Conservation (phyloP, 495 filamentous ascomycete genomes). For the Penicillium manginii region DNA sequence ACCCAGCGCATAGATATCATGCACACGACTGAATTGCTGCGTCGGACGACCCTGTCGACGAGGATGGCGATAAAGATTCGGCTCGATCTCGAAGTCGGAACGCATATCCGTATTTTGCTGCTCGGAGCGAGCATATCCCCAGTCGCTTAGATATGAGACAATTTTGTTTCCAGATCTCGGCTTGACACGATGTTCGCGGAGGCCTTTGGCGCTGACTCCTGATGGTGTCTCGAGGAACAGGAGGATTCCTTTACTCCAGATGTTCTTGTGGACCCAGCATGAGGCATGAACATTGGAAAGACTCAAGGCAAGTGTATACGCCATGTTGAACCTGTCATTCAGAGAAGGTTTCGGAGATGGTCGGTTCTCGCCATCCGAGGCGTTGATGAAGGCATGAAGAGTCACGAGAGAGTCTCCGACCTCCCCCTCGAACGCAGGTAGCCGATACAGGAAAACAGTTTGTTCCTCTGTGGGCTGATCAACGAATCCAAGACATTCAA, state of each 20-base stretch:
- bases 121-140: conserved; percentile 27
- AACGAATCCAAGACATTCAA: conserved; percentile 24
- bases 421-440: conserved; percentile 14
- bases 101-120: conserved; percentile 22
- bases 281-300: conserved; percentile 29
- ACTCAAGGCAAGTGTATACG: conserved; percentile 25
- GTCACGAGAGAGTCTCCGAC: conserved; percentile 12
- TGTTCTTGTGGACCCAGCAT: conserved; percentile 35
- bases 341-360: conserved; percentile 19
- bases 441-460: conserved; percentile 20
- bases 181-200: conserved; percentile 12
- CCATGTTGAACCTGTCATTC: conserved; percentile 30
- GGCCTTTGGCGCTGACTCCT: conserved; percentile 6
- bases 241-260: conserved; percentile 31
- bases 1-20: conserved; percentile 46
- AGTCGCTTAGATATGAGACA: conserved; percentile 26
- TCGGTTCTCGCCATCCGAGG: conserved; percentile 13
- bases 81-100: conserved; percentile 22
- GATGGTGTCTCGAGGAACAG: conserved; percentile 21
- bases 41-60: conserved; percentile 26
- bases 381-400: conserved; percentile 26
- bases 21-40: conserved; percentile 28
- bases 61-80: conserved; percentile 37
- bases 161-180: conserved; percentile 7
- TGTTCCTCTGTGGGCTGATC: conserved; percentile 24